A percentile compares a stretch with the other conserved stretches of the same genome.
Evolutionary conservation across 768 basidiomycete species (phyloP).

Genomic region (Kwoniella sp.): DNA sequence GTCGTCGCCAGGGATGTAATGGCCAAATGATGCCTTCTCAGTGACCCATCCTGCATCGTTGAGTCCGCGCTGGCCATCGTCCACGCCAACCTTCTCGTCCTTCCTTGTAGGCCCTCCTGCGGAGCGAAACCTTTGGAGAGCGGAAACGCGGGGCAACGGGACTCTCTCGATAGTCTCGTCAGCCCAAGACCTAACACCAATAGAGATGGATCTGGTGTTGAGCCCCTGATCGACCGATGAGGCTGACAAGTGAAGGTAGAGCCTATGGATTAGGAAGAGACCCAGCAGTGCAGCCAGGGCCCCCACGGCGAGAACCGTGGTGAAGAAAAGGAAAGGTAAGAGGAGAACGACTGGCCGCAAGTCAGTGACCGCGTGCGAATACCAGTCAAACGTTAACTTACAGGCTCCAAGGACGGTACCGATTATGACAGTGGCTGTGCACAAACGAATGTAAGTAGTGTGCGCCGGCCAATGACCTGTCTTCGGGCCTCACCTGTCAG

Average conservation of each 20-base stretch:
- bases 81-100: no score
- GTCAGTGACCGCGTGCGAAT: no score
- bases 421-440: neutral
- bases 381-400: constrained; percentile 14
- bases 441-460: no score
- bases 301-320: constrained; percentile 20
- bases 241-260: constrained; percentile 31
- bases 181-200: constrained; percentile 23
- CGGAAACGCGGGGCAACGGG: neutral
- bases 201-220: constrained; percentile 1
- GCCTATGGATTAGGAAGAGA: constrained; percentile 38
- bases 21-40: no score
- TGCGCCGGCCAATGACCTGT: no score
- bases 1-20: no score
- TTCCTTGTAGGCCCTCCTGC: no score
- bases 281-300: constrained; percentile 25
- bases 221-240: neutral
- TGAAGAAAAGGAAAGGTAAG: constrained; percentile 35
- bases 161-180: constrained; percentile 29
- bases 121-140: neutral
- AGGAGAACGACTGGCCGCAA: constrained; percentile 14
- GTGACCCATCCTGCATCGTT: no score
- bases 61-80: no score
- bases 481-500: constrained; percentile 27
- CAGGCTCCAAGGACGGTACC: constrained; percentile 15